Evolutionary conservation across 2,329 filamentous ascomycete species (phyloP).

Genomic region (Metarhizium brunneum): DNA sequence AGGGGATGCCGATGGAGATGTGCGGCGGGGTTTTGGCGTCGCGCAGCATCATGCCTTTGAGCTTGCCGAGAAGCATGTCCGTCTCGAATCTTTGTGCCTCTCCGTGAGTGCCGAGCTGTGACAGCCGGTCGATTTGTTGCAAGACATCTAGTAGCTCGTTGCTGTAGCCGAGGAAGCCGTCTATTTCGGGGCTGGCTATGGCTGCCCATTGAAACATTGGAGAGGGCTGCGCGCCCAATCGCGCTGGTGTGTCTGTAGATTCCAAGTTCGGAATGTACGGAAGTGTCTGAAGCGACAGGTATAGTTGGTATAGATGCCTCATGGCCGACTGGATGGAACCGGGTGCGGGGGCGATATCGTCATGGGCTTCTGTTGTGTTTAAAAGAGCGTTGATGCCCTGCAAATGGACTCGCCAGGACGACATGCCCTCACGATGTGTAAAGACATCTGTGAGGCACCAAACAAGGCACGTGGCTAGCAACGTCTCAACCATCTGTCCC

Average conservation of each 20-base stretch:
- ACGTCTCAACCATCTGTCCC: slow-evolving; percentile 13
- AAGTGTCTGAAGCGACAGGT: slow-evolving; percentile 17
- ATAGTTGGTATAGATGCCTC: slow-evolving; percentile 18
- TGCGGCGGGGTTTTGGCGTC: slow-evolving; percentile 11
- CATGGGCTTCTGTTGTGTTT: slow-evolving; percentile 1
- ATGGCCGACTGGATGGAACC: slow-evolving; percentile 10
- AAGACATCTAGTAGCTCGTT: slow-evolving; percentile 17
- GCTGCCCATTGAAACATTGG: background rate
- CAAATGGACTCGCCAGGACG: slow-evolving; percentile 16
- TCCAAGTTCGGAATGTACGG: slow-evolving; percentile 13
- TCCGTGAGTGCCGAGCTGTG: background rate
- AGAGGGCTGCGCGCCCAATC: background rate
- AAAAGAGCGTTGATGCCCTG: slow-evolving; percentile 17
- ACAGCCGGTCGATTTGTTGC: slow-evolving; percentile 13
- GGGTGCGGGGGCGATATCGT: background rate
- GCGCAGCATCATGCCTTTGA: slow-evolving; percentile 16
- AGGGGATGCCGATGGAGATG: slow-evolving; percentile 10
- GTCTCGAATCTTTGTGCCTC: slow-evolving; percentile 5
- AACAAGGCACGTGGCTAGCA: slow-evolving; percentile 18
- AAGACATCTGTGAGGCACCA: slow-evolving; percentile 21
- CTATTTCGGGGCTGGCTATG: slow-evolving; percentile 10
- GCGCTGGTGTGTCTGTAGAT: background rate
- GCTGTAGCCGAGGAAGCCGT: slow-evolving; percentile 20
- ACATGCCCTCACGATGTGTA: slow-evolving; percentile 12
- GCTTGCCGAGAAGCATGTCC: slow-evolving; percentile 12